Conservation (phyloP, 495 filamentous ascomycete genomes). For the Penicillium egyptiacum region DNA sequence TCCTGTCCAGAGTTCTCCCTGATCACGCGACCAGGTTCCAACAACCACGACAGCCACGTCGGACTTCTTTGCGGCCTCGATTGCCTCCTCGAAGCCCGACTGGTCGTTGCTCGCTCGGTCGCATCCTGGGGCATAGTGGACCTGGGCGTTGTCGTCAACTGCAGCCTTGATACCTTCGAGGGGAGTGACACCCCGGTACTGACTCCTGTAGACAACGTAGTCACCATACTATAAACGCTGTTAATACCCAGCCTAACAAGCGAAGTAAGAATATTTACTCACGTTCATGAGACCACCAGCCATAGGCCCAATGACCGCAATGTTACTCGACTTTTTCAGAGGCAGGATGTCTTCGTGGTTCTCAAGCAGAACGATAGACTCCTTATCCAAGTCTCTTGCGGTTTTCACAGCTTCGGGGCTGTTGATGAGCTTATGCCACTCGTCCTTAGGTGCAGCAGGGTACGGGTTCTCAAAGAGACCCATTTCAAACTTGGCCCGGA, state of each 20-base stretch:
- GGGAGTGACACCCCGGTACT: constrained; percentile 63
- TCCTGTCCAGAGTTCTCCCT: constrained; percentile 64
- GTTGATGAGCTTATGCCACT: constrained; percentile 58
- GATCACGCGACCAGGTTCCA: constrained; percentile 73
- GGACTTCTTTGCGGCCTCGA: constrained; percentile 60
- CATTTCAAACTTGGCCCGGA: constrained; percentile 63
- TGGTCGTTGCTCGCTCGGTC: constrained; percentile 71
- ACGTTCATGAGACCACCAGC: constrained; percentile 69
- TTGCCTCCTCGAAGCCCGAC: constrained; percentile 60
- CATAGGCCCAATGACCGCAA: constrained; percentile 76
- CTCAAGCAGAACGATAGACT: constrained; percentile 69
- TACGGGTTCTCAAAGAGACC: constrained; percentile 70
- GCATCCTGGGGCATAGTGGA: constrained; percentile 68
- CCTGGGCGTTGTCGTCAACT: constrained; percentile 49
- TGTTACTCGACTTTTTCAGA: constrained; percentile 55
- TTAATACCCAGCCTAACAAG: constrained; percentile 12
- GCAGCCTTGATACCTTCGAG: constrained; percentile 63
- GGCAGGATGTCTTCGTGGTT: constrained; percentile 64
- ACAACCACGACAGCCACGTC: constrained; percentile 71
- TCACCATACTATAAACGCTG: constrained; percentile 56
- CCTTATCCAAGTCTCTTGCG: constrained; percentile 60
- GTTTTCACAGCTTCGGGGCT: constrained; percentile 55
- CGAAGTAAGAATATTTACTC: constrained; percentile 20
- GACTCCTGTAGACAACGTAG: constrained; percentile 61
- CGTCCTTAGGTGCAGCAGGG: constrained; percentile 48